Conservation (phyloP, 345 rosid genomes). For the Combretum micranthum region DNA sequence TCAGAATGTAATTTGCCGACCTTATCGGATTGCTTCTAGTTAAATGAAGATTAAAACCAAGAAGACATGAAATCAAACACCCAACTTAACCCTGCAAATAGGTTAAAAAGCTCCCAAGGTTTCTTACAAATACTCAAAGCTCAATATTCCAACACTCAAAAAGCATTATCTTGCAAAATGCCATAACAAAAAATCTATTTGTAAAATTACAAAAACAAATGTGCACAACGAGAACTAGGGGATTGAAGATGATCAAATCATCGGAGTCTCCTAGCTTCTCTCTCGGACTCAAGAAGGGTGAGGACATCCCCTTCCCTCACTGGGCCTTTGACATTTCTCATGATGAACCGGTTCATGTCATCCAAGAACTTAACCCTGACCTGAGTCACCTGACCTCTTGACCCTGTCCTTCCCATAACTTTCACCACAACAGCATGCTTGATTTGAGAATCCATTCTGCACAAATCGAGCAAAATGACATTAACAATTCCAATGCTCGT, state of each 20-base stretch:
- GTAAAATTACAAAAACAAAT: no score
- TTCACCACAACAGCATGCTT: slow-evolving; percentile 73
- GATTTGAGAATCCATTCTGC: slow-evolving; percentile 58
- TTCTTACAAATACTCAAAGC: no score
- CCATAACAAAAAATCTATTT: no score
- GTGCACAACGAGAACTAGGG: no score
- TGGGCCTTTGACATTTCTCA: slow-evolving; percentile 79
- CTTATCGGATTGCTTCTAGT: no score
- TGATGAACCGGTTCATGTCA: slow-evolving; percentile 47
- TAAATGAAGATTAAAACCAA: no score
- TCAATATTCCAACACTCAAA: no score
- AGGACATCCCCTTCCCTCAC: slow-evolving; percentile 69
- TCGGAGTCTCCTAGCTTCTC: slow-evolving; percentile 74
- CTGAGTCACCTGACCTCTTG: slow-evolving; percentile 76
- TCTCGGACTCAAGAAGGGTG: slow-evolving; percentile 61
- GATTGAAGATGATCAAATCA: slow-evolving; percentile 9
- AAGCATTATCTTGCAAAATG: no score
- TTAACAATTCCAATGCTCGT: background rate
- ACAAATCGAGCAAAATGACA: background rate
- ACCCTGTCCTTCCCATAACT: slow-evolving; percentile 77
- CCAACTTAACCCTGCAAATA: no score
- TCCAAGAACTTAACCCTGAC: slow-evolving; percentile 64
- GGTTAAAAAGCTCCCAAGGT: no score
- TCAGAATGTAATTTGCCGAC: no score
- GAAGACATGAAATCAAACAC: no score